Evolutionary conservation across 1,139 yeast species (phyloP), one percentile per base, ranked within the genome.

Genomic region (Taiozyma onychis): DNA sequence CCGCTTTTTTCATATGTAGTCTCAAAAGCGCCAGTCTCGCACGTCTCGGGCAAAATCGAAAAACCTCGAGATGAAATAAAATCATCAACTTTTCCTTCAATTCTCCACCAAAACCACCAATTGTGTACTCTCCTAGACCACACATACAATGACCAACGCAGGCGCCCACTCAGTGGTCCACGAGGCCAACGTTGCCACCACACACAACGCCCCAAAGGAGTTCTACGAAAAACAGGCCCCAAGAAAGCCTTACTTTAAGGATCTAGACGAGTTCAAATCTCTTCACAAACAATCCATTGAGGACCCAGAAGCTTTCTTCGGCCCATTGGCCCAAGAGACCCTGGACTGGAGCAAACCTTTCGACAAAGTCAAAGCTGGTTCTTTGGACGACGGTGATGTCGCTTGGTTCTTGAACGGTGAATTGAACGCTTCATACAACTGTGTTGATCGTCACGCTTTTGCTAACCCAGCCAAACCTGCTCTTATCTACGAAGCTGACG

Each of bases 321-420:
- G 95, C 49, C 81, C 86, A 44, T 73, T 81, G 72, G 98, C 96
- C 52, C 80, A 78, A 53, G 88, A 88, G 61, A 77, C 83, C 55
- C 76, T 93, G 59, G 74, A 80, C 62, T 93, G 98, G 98, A 91
- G 87, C 69, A 81, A 75, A 59, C 95, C 86, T 56, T 93, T 88
- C 72, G 73, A 77, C 62, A 78, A 83, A 52, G 96, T 88, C 51
- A 77, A 78, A 60, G 66, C 81, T 44, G 97, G 97, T 27, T 77
- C 85, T 51, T 79, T 93, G 62, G 75, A 75, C 54, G 72, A 81
- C 57, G 98, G 97, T 59, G 95, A 91, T 64, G 77, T 83, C 42
- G 86, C 96, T 44, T 93, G 98, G 98, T 93, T 93, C 66, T 71
- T 89, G 48, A 93, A 89, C 56, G 99, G 99, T 66, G 85, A 87